Percentiles rank a stretch among this genome's conserved stretches.
These are phyloP conservation scores for Fusarium sp. DNA, from an alignment of 2,329 filamentous ascomycete species.

Conservation along the genomic window DNA sequence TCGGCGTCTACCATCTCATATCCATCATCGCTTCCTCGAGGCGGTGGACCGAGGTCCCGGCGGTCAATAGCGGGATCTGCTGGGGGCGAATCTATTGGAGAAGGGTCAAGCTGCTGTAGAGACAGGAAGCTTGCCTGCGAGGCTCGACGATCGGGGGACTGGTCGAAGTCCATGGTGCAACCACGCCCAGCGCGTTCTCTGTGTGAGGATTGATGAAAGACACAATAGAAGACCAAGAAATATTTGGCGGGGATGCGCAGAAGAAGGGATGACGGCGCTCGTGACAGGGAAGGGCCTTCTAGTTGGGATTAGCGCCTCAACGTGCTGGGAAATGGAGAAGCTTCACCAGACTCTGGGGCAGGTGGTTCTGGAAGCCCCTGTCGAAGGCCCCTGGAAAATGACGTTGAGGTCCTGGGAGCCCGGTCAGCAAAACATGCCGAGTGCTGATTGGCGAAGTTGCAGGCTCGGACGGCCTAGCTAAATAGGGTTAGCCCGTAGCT, in stretches of 20 bases:
- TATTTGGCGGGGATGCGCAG: slow-evolving; percentile 36
- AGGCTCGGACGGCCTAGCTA: slow-evolving; percentile 1
- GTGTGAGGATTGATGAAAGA: slow-evolving; percentile 1
- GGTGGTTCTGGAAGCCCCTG: slow-evolving; percentile 42
- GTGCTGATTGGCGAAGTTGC: slow-evolving; percentile 38
- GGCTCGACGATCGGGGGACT: slow-evolving; percentile 40
- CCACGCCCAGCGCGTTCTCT: slow-evolving; percentile 28
- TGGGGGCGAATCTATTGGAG: slow-evolving; percentile 76
- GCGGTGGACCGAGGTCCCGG: slow-evolving; percentile 57
- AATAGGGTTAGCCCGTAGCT: slow-evolving; percentile 6
- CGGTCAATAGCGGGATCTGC: slow-evolving; percentile 60
- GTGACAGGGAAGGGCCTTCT: slow-evolving; percentile 36
- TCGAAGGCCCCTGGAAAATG: slow-evolving; percentile 41
- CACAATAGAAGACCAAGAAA: slow-evolving; percentile 8
- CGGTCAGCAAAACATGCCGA: slow-evolving; percentile 43
- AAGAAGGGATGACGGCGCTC: slow-evolving; percentile 35
- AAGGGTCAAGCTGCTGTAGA: slow-evolving; percentile 85
- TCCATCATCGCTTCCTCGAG: slow-evolving; percentile 52
- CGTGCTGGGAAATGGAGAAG: slow-evolving; percentile 34
- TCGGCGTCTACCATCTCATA: slow-evolving; percentile 49
- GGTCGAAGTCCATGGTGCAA: slow-evolving; percentile 46
- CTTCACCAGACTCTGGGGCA: slow-evolving; percentile 41
- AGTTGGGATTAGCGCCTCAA: slow-evolving; percentile 50
- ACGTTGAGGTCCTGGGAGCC: slow-evolving; percentile 43
- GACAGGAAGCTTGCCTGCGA: slow-evolving; percentile 65